Evolutionary conservation across 345 rosid species (phyloP), one percentile per base, ranked within the genome.

Genomic region (Eucalyptus pauciflora): DNA sequence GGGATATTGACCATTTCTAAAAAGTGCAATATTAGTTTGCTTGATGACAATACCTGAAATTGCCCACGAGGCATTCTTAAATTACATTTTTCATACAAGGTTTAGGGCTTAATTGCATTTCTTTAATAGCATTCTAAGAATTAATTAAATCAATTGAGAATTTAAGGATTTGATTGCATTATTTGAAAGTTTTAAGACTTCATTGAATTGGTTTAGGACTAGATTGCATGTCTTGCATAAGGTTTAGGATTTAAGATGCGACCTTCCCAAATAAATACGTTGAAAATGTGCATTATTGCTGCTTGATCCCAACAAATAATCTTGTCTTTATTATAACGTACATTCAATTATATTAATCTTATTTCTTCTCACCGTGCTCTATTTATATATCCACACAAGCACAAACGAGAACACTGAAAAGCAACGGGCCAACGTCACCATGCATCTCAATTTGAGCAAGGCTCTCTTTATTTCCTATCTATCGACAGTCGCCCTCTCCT

Each of bases 1-100:
- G 0, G 0, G 27, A 1, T 9, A 56, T 24, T 56, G 6, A 56
- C 1, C 62, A 22, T 56, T 56, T 9, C 9, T 24, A 56, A 56
- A 52, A 20, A 7, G 58, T 52, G 58, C 58, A 52, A 18, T 52
- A 18, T 52, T 52, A 52, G 58, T 52, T 1, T 0, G 0, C 9
- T 9, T 56, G 13, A 56, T 4, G 29, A 56, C 62, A 24, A 56
- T 56, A 9, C 27, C 0, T 56, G 29, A 56, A 56, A 22, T 56
- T 56, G 27, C 62, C 27, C 2, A 22, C 4, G 27, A 22, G 62
- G 3, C 62, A 56, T 56, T 24, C 29, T 56, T 56, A 56, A 56
- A 56, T 56, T 56, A 56, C 62, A 56, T 9, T 56, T 56, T 24
- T 10, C 6, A 56, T 56, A 0, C 3, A 6, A 56, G 62, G 3